These are phyloP conservation scores for Agrostemma githago DNA, from an alignment of 148 eudicot genomes.

Conservation along the genomic window DNA sequence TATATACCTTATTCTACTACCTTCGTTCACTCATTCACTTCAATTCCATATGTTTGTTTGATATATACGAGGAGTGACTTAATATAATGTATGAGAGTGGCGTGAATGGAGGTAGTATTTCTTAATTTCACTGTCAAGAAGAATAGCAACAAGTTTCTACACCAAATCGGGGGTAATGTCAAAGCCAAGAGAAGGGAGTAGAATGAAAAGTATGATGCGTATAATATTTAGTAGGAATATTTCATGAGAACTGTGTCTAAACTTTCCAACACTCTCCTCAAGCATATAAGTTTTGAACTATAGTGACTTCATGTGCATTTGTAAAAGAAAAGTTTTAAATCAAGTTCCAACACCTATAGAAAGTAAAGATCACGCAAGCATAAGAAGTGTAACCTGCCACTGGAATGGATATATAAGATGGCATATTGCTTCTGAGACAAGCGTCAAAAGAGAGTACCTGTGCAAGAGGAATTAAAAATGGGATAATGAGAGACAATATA, in stretches of 20 bases:
- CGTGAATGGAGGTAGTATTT: too few relatives aligned
- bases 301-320: background rate
- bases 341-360: background rate
- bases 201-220: background rate
- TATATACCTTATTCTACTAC: background rate
- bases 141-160: background rate
- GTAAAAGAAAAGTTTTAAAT: background rate
- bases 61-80: too few relatives aligned
- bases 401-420: slow-evolving; percentile 93
- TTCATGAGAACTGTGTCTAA: background rate
- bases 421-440: slow-evolving; percentile 94
- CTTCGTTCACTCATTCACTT: too few relatives aligned
- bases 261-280: background rate
- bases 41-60: too few relatives aligned
- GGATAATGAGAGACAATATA: background rate
- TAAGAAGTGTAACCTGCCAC: slow-evolving; percentile 66
- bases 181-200: background rate
- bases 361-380: background rate
- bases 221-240: too few relatives aligned
- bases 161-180: background rate
- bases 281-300: background rate
- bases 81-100: too few relatives aligned
- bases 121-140: background rate
- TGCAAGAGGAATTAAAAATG: background rate
- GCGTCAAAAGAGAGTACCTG: slow-evolving; percentile 90